Percentiles rank a stretch among this genome's conserved stretches.
Evolutionary conservation across 192 early-diverging fungal species (phyloP).

Genomic region (Backusella circina): DNA sequence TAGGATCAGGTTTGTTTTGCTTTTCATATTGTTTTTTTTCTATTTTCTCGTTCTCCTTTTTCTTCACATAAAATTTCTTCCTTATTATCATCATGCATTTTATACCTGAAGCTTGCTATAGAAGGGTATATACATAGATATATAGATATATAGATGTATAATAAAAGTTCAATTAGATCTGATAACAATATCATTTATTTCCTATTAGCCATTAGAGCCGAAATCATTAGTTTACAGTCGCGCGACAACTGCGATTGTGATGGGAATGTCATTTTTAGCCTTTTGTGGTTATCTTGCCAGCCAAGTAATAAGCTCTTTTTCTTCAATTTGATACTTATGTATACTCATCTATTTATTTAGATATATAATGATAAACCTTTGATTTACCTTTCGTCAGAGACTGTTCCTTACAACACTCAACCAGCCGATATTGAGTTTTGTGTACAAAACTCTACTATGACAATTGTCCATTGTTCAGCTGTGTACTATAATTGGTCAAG

Average conservation of each 20-base stretch:
- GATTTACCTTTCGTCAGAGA: conserved; percentile 13
- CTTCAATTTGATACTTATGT: neutral
- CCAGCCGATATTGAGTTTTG: conserved; percentile 26
- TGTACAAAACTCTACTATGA: neutral
- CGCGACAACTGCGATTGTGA: neutral
- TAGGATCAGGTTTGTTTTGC: neutral
- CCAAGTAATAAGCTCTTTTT: neutral
- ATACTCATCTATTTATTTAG: neutral
- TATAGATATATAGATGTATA: neutral
- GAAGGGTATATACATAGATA: neutral
- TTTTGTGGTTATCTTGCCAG: conserved; percentile 1
- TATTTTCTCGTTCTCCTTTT: neutral
- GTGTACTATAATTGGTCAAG: neutral
- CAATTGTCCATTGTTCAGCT: conserved; percentile 1
- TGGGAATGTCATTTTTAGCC: conserved; percentile 2
- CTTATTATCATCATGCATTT: conserved; percentile 16
- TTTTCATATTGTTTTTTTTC: neutral
- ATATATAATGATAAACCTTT: conserved; percentile 14
- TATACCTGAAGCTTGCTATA: conserved; percentile 16
- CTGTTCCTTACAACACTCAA: neutral
- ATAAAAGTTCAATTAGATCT: neutral
- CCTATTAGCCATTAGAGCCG: conserved; percentile 11
- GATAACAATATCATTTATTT: neutral
- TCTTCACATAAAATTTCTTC: neutral
- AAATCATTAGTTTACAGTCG: conserved; percentile 1